phyloP scores from a whole-genome alignment of 2,329 filamentous ascomycete genomes.

The Parastagonospora nodorum region DNA sequence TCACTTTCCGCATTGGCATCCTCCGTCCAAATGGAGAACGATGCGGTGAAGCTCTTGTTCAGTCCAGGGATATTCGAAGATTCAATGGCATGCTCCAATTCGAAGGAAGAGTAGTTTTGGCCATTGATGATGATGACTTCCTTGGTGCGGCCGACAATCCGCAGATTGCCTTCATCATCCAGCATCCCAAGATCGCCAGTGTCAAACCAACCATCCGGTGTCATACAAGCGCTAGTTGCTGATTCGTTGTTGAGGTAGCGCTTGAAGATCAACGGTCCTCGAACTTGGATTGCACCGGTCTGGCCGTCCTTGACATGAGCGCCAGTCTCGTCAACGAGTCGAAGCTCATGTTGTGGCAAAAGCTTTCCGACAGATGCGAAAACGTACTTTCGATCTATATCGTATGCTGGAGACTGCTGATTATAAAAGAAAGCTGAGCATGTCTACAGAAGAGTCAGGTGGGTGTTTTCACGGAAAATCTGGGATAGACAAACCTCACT shows the following conservation, averaged over 20 bases:
- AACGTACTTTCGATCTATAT: constrained; percentile 30
- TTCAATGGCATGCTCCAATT: constrained; percentile 28
- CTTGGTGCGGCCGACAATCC: constrained; percentile 28
- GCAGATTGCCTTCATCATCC: constrained; percentile 26
- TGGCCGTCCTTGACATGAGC: constrained; percentile 10
- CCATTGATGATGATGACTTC: constrained; percentile 36
- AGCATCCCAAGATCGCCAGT: constrained; percentile 30
- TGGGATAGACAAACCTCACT: constrained; percentile 39
- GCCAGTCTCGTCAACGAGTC: constrained; percentile 31
- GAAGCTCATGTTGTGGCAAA: constrained; percentile 49
- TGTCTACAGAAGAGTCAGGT: constrained; percentile 42
- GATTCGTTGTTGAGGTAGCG: constrained; percentile 40
- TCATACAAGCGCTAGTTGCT: constrained; percentile 27
- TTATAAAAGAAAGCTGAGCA: constrained; percentile 58
- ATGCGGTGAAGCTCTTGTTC: constrained; percentile 8
- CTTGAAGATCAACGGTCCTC: constrained; percentile 48
- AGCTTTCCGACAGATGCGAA: constrained; percentile 49
- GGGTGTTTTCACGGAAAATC: background rate
- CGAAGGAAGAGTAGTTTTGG: constrained; percentile 25
- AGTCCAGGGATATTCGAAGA: constrained; percentile 14
- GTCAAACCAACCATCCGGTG: constrained; percentile 27
- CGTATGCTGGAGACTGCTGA: constrained; percentile 48
- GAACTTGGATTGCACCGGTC: constrained; percentile 29
- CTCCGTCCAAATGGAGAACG: constrained; percentile 7
- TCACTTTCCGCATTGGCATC: constrained; percentile 2